Base-by-base conservation (phyloP, 805 yeast species). In the Kockiozyma suomiensis region DNA sequence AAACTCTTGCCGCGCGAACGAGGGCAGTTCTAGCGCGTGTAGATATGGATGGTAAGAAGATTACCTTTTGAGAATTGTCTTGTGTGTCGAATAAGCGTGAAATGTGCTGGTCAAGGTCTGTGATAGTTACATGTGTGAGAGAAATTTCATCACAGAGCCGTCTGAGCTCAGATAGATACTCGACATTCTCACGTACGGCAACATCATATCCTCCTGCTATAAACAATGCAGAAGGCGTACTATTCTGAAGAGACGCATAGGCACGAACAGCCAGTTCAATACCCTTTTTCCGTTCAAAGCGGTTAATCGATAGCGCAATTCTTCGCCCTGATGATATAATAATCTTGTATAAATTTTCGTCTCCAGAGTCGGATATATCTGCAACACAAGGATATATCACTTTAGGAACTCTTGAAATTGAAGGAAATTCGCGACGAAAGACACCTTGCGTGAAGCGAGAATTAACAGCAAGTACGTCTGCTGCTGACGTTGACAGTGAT, bases 201-300 rank as follows among this genome's bases (percentile, higher is more conserved):
- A 80, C 67, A 72, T 94, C 99, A 73, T 86, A 94, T 0, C 99
- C 99, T 12, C 99, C 99, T n/a, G 96, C 88, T 40, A 94, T 75
- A 1, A 91, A 80, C 54, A 94, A 78, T n/a, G 66, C 56, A 2
- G 71, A 32, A 12, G 38, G 38, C 3, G 50, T 68, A n/a, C 70
- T 66, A 23, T 72, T 74, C 1, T 66, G 57, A 1, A 81, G 80
- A 43, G 76, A 62, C 1, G 85, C 81, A 72, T 80, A 93, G 0
- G 97, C 76, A 45, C 81, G 75, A 21, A 94, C 76, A 0, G 97
- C 98, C 65, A 94, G 77, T 15, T 80, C 86, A 12, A 94, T 81
- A 69, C 89, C 86, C 71, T 94, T 94, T 70, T 90, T 89, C 56
- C 86, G 78, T 74, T 94, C 99, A 70, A 88, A 94, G 64, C 99